Base-by-base conservation (phyloP, 768 basidiomycete species). In the Botryobasidium botryosum region DNA sequence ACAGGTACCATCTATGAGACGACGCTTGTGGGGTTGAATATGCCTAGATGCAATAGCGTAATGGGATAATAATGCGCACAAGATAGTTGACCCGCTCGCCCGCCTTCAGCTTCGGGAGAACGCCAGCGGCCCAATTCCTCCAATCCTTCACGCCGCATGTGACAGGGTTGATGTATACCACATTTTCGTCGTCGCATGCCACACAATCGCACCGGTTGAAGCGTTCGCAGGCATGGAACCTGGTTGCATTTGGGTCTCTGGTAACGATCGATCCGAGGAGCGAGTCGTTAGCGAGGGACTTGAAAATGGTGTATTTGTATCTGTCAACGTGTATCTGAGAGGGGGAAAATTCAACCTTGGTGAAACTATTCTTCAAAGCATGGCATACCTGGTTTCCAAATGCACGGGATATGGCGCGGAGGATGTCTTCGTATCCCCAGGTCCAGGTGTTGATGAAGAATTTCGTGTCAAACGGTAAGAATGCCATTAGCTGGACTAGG, bases 401-500 rank as follows among this genome's bases (percentile, higher is more conserved):
- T 1, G 67, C 64, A 2, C 66, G 61, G 2, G 80, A 70, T 6
- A 96, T 63, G 0, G 69, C 82, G 54, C 86, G 84, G 24, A 94
- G 64, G 12, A 91, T 63, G 45, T 90, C 85, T 59, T 99, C 92
- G 57, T 94, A 96, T 1, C 92, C 92, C 79, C 83, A 91, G 0
- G 91, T 92, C 92, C 92, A 99, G 0, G 73, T 57, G 55, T 94
- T 92, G 46, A 99, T 67, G 62, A 82, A 96, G 62, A 97, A 94
- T 44, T 74, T 66, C 0, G 77, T 77, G 3, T 68, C 62, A 0
- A 64, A 49, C 0, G 87, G 79, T 46, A 79, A 81, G 3, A 75
- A 55, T 7, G 66, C 62, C 60, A 96, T 79, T 1, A 94, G 66
- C 15, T 72, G 62, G 17, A 86, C 59, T 3, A 92, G 62, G 2